These are phyloP conservation scores for Rhodamnia argentea DNA, from an alignment of 345 rosid species.

Conservation along the genomic window DNA sequence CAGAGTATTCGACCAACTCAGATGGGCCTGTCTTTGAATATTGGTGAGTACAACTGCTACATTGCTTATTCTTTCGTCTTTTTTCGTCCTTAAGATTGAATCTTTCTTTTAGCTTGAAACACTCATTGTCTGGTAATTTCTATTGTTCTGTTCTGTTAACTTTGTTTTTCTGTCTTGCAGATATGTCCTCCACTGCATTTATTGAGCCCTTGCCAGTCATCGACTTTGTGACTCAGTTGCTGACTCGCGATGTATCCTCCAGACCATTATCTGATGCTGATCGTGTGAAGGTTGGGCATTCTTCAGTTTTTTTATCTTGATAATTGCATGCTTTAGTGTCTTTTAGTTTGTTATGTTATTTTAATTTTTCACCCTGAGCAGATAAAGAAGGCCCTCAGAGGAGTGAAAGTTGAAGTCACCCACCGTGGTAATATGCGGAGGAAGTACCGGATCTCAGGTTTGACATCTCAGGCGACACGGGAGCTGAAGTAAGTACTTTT, in stretches of 20 bases:
- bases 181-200: slow-evolving; percentile 50
- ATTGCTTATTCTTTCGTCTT: neutral
- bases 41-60: slow-evolving; percentile 12
- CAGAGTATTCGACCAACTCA: slow-evolving; percentile 60
- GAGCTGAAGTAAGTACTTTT: slow-evolving; percentile 29
- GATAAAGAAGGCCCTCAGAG: slow-evolving; percentile 47
- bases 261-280: slow-evolving; percentile 39
- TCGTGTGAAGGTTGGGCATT: slow-evolving; percentile 30
- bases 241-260: slow-evolving; percentile 23
- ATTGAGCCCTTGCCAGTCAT: slow-evolving; percentile 44
- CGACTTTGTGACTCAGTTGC: slow-evolving; percentile 30
- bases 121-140: neutral
- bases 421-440: slow-evolving; percentile 47
- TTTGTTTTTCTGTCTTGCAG: slow-evolving; percentile 7
- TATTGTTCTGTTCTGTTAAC: neutral
- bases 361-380: neutral
- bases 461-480: slow-evolving; percentile 44
- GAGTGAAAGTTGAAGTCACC: slow-evolving; percentile 45
- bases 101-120: neutral
- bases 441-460: slow-evolving; percentile 40
- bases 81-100: neutral
- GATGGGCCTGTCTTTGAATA: slow-evolving; percentile 53
- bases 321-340: neutral
- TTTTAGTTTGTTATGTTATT: neutral
- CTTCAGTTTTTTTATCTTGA: neutral